A percentile compares a stretch with the other conserved stretches of the same genome.
Conservation (phyloP, 2,329 filamentous ascomycete genomes). For the Botrytis cinerea region DNA sequence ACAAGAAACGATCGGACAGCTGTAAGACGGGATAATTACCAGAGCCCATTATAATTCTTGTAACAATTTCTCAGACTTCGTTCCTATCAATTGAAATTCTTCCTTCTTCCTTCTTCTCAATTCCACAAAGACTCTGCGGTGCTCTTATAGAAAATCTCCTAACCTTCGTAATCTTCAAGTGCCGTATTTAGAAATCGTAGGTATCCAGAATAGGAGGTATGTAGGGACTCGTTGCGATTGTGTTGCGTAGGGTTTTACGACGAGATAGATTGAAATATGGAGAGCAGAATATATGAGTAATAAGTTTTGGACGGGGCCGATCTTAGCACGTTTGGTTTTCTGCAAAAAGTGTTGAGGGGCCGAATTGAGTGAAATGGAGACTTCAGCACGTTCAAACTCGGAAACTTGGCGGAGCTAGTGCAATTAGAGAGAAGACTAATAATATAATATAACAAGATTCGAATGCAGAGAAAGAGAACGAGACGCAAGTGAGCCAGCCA, state of each 20-base stretch:
- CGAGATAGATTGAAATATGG: not conserved
- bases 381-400: not conserved
- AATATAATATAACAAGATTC: constrained; percentile 2
- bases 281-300: constrained; percentile 6
- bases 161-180: not conserved
- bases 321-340: constrained; percentile 2
- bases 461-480: not conserved
- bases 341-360: constrained; percentile 16
- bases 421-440: not conserved
- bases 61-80: not conserved
- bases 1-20: not conserved
- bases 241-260: not conserved
- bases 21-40: constrained; percentile 3
- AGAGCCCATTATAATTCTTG: constrained; percentile 18
- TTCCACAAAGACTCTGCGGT: not conserved
- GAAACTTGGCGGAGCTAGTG: not conserved
- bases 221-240: not conserved
- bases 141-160: not conserved
- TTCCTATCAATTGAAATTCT: not conserved
- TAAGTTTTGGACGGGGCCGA: not conserved
- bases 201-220: constrained; percentile 8
- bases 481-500: not conserved
- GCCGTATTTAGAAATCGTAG: not conserved
- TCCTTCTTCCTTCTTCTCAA: not conserved
- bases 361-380: not conserved